Conservation (phyloP, 2,329 filamentous ascomycete genomes). For the Dothidotthia symphoricarpi region DNA sequence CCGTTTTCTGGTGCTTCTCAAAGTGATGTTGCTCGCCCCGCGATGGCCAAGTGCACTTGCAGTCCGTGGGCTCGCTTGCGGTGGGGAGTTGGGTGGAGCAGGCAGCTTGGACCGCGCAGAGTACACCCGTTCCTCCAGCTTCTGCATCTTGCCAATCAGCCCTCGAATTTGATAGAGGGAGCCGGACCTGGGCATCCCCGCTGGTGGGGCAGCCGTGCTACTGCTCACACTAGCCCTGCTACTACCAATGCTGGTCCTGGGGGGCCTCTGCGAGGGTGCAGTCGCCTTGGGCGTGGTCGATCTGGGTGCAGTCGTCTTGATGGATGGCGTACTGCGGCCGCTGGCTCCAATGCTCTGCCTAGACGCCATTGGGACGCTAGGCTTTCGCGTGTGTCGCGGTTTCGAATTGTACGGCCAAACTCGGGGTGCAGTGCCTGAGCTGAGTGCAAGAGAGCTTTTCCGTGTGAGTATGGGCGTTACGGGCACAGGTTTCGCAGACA, state of each 20-base stretch:
- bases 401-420: conserved; percentile 49
- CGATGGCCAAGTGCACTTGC: conserved; percentile 49
- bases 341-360: conserved; percentile 22
- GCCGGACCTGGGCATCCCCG: conserved; percentile 57
- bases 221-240: conserved; percentile 5
- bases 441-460: conserved; percentile 50
- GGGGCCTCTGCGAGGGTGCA: conserved; percentile 36
- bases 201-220: conserved; percentile 49
- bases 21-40: conserved; percentile 54
- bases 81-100: conserved; percentile 73
- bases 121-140: conserved; percentile 89
- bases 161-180: conserved; percentile 91
- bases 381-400: conserved; percentile 54
- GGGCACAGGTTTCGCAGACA: conserved; percentile 47
- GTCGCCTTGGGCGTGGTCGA: conserved; percentile 31
- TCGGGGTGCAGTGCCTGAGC: conserved; percentile 52
- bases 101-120: conserved; percentile 89
- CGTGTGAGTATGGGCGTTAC: conserved; percentile 43
- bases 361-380: conserved; percentile 57
- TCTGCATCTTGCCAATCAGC: conserved; percentile 95
- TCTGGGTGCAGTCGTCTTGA: conserved; percentile 42
- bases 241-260: conserved; percentile 43
- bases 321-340: conserved; percentile 49
- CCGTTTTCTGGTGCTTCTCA: conserved; percentile 67
- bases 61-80: conserved; percentile 72